phyloP scores from a whole-genome alignment of 148 eudicot species.

The Salicornia ramosissima region DNA sequence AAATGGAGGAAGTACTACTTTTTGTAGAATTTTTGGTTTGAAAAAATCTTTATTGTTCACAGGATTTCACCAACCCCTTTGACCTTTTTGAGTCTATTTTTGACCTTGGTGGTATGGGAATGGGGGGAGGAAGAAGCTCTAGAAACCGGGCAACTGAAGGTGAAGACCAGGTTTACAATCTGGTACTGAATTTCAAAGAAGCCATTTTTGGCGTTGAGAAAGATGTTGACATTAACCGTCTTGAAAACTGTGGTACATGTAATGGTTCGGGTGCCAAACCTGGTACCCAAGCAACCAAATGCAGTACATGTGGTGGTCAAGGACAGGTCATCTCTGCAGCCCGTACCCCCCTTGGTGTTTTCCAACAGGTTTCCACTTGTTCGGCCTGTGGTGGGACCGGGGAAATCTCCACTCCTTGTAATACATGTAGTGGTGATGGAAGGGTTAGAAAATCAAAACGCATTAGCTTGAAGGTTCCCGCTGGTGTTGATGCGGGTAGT shows the following conservation, averaged over 20 bases:
- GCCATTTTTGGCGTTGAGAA: constrained; percentile 90
- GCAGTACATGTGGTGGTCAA: constrained; percentile 82
- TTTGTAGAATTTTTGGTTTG: too few relatives aligned
- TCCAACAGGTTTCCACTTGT: constrained; percentile 90
- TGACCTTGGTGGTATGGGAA: constrained; percentile 44
- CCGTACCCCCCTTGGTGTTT: constrained; percentile 85
- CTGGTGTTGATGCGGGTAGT: constrained; percentile 90
- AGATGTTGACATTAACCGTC: constrained; percentile 73
- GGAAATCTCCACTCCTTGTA: constrained; percentile 76
- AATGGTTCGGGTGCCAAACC: constrained; percentile 93
- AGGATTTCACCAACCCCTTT: constrained; percentile 96
- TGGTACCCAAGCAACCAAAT: constrained; percentile 64
- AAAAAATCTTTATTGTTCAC: constrained; percentile 14
- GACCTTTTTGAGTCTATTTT: constrained; percentile 90
- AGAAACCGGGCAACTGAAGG: constrained; percentile 75
- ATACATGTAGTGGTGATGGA: constrained; percentile 79
- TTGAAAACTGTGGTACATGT: constrained; percentile 78
- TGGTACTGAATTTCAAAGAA: constrained; percentile 80
- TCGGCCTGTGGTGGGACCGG: constrained; percentile 77
- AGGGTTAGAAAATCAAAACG: constrained; percentile 72
- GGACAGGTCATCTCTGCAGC: constrained; percentile 90
- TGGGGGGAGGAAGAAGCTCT: constrained; percentile 81
- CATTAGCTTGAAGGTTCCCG: constrained; percentile 78
- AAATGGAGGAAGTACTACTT: too few relatives aligned
- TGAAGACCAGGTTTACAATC: constrained; percentile 77